Percentiles rank a stretch among this genome's conserved stretches.
These are phyloP conservation scores for Sphagnum contortum DNA, from an alignment of 225 moss, liverwort and hornwort species.

Conservation along the genomic window DNA sequence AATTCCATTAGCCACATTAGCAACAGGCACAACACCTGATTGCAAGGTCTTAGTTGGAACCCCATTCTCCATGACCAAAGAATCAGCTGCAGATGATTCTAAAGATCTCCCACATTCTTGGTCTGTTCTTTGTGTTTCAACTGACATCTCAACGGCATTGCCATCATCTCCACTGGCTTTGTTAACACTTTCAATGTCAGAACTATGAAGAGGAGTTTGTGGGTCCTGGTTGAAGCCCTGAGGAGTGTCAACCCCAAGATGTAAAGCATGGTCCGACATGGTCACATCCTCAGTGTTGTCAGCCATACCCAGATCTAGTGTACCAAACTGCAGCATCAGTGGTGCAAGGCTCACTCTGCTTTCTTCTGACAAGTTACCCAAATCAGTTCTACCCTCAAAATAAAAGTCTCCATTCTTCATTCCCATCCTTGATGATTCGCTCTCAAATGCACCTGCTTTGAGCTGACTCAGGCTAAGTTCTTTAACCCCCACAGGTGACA, in stretches of 20 bases:
- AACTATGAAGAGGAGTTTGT: too few species aligned
- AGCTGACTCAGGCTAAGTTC: slow-evolving; percentile 13
- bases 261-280: background rate
- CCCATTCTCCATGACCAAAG: too few species aligned
- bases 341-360: slow-evolving; percentile 14
- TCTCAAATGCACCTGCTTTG: background rate
- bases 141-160: too few species aligned
- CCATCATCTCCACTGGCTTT: slow-evolving; percentile 5
- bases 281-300: background rate
- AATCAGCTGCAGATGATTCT: too few species aligned
- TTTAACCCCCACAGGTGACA: slow-evolving; percentile 38
- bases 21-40: slow-evolving; percentile 4
- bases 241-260: background rate
- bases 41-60: too few species aligned
- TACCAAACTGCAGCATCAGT: slow-evolving; percentile 35
- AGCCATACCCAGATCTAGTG: slow-evolving; percentile 4
- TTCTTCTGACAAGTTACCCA: slow-evolving; percentile 8
- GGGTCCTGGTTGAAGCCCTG: too few species aligned
- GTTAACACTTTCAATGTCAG: too few species aligned
- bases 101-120: too few species aligned
- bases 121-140: background rate
- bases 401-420: too few species aligned
- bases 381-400: background rate
- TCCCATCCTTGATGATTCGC: too few species aligned
- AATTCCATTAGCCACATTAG: slow-evolving; percentile 20